phyloP scores from a whole-genome alignment of 352 stramenopile species.

The Phytophthora aleatoria region DNA sequence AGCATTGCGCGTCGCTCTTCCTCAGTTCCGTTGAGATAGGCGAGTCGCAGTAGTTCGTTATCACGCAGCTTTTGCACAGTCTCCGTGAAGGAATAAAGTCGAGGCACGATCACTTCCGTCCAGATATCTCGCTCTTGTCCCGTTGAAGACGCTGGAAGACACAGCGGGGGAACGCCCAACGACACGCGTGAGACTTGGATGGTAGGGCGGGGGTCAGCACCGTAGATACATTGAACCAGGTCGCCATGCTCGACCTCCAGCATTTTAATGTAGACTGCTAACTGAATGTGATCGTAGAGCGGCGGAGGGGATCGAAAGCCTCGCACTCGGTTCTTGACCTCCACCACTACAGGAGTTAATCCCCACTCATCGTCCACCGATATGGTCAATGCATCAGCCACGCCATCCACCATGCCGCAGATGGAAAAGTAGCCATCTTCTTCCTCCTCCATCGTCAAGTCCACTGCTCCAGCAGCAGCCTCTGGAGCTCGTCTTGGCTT shows the following conservation, averaged over 20 bases:
- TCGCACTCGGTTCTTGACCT: slow-evolving; percentile 80
- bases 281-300: slow-evolving; percentile 78
- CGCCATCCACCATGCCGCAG: slow-evolving; percentile 83
- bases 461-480: slow-evolving; percentile 6
- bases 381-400: slow-evolving; percentile 64
- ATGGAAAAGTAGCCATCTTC: slow-evolving; percentile 64
- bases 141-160: slow-evolving; percentile 22
- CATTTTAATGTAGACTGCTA: slow-evolving; percentile 88
- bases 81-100: slow-evolving; percentile 58
- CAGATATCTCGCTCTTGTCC: slow-evolving; percentile 44
- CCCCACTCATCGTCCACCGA: slow-evolving; percentile 61
- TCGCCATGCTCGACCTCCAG: slow-evolving; percentile 59
- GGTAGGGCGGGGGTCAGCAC: slow-evolving; percentile 30
- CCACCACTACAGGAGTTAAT: slow-evolving; percentile 64
- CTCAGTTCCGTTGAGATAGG: slow-evolving; percentile 63
- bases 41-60: slow-evolving; percentile 58
- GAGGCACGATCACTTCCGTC: slow-evolving; percentile 64
- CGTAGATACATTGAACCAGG: slow-evolving; percentile 73
- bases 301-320: slow-evolving; percentile 61
- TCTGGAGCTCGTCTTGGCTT: not conserved
- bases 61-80: slow-evolving; percentile 51
- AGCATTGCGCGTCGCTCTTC: slow-evolving; percentile 53
- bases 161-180: slow-evolving; percentile 49
- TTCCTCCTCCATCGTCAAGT: slow-evolving; percentile 8
- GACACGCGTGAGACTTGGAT: slow-evolving; percentile 66